Conservation (phyloP, 192 early-diverging fungal species). For the Entomortierella lignicola region DNA sequence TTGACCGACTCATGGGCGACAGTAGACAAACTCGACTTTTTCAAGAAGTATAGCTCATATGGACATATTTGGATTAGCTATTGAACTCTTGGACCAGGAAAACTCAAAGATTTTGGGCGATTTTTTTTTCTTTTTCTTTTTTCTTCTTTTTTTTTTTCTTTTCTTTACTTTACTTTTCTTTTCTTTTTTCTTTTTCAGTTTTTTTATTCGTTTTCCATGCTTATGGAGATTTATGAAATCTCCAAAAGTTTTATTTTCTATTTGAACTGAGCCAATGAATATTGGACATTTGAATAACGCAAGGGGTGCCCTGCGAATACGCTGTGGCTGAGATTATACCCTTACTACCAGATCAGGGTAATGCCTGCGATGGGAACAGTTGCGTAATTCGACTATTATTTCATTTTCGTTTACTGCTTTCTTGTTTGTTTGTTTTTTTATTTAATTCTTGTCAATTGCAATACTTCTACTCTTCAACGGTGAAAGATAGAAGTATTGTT, state of each 20-base stretch:
- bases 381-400: slow-evolving; percentile 26
- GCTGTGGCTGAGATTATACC: slow-evolving; percentile 54
- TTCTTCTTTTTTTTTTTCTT: not conserved
- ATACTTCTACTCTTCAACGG: too few species aligned
- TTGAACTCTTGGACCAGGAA: slow-evolving; percentile 19
- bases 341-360: slow-evolving; percentile 64
- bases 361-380: slow-evolving; percentile 62
- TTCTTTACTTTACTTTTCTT: not conserved
- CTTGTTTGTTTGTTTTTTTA: slow-evolving; percentile 3
- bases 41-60: not conserved
- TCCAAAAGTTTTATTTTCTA: slow-evolving; percentile 10
- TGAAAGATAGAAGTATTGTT: too few species aligned
- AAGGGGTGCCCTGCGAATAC: slow-evolving; percentile 53
- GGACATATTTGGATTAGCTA: not conserved
- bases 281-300: slow-evolving; percentile 26
- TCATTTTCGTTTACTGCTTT: slow-evolving; percentile 9
- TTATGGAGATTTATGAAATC: not conserved
- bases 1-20: not conserved
- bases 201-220: not conserved
- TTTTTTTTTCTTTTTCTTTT: not conserved
- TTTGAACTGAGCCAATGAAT: slow-evolving; percentile 1
- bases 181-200: not conserved
- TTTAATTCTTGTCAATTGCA: slow-evolving; percentile 4
- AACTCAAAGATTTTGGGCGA: not conserved
- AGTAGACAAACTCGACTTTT: not conserved